Base-by-base conservation (phyloP, 2,329 filamentous ascomycete genomes). In the Ustulina deusta region DNA sequence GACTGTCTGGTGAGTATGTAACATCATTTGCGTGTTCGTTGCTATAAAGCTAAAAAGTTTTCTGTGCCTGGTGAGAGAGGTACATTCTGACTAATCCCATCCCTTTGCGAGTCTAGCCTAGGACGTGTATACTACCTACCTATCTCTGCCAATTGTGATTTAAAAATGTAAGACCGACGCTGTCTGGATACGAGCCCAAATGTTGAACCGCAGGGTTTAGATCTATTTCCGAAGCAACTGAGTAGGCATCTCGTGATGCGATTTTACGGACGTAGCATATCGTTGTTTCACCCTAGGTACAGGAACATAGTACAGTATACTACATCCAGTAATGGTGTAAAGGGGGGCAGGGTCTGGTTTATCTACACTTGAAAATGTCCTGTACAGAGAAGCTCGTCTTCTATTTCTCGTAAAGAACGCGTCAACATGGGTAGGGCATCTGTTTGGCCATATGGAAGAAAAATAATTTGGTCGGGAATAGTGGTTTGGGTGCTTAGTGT, bases 161-260 rank as follows among this genome's bases (percentile, higher is more conserved):
- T 7, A 63, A 38, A 48, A 10, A 20, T 27, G 25, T 20, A 46
- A 29, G 42, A 40, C 27, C 20, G 11, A 27, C n/a, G 20, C 25
- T 27, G 32, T n/a, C 22, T 61, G 34, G 38, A 66, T 61, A 62
- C 63, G 44, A 61, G 57, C 15, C n/a, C 15, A 22, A 52, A 32
- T 22, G 6, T 15, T 17, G 20, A 22, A 48, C 17, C 34, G 48
- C 62, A 54, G 48, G 62, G 62, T 54, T 48, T 56, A 36, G 11
- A 22, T 38, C 40, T 38, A 46, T 52, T 52, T 46, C 60, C 36
- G 48, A 64, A 48, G 48, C 44, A n/a, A 15, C n/a, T 25, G n/a
- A 22, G 3, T 5, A 46, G 20, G 42, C 22, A 52, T 29, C 20
- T 48, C 60, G 17, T 29, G 34, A 27, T 48, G 27, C 20, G 54